These are phyloP conservation scores for Eleusine indica DNA, from an alignment of 176 grass and related monocot genomes.

Conservation along the genomic window DNA sequence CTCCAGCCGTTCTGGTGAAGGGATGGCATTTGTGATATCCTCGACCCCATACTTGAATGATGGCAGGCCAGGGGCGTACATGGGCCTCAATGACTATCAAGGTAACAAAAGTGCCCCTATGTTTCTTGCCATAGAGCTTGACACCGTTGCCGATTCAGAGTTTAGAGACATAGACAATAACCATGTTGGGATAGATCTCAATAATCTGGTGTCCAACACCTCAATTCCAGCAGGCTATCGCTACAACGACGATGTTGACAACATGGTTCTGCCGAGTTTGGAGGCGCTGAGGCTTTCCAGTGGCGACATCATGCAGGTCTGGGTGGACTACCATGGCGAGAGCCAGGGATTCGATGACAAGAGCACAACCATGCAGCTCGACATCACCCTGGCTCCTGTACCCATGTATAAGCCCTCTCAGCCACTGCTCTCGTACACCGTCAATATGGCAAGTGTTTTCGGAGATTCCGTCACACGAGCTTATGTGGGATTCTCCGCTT, in stretches of 20 bases:
- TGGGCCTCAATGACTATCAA: too few relatives aligned
- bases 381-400: background rate
- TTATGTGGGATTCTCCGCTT: background rate
- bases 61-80: background rate
- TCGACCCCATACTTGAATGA: background rate
- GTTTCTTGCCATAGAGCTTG: too few relatives aligned
- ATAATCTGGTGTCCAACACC: slow-evolving; percentile 9
- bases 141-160: too few relatives aligned
- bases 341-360: background rate
- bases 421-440: background rate
- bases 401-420: background rate
- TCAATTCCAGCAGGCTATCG: slow-evolving; percentile 14
- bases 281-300: slow-evolving; percentile 24
- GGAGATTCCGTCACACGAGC: background rate
- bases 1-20: background rate
- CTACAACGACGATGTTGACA: background rate
- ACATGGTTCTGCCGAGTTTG: background rate
- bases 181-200: slow-evolving; percentile 41
- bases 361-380: background rate
- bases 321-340: background rate
- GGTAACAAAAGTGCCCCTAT: too few relatives aligned
- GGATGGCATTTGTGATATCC: slow-evolving; percentile 40
- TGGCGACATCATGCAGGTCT: slow-evolving; percentile 20
- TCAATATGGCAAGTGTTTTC: background rate
- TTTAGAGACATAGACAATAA: too few relatives aligned